Evolutionary conservation across 345 rosid genomes (phyloP).

Genomic region (Ceriops decandra): DNA sequence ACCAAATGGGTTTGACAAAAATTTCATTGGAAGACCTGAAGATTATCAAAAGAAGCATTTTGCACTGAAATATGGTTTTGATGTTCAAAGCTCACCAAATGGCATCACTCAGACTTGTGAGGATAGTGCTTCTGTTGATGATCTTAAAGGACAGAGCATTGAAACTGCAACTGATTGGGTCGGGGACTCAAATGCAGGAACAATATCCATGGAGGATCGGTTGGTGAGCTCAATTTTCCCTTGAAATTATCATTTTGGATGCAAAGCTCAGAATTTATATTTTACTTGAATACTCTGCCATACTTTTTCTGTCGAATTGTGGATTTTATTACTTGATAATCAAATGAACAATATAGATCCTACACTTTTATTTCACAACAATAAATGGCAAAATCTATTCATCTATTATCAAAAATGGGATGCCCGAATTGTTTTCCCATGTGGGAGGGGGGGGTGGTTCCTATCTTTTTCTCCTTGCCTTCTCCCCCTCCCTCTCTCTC

Average conservation of each 20-base stretch:
- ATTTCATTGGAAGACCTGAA: slow-evolving; percentile 38
- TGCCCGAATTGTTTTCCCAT: neutral
- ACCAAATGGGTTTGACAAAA: slow-evolving; percentile 33
- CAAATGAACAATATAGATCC: neutral
- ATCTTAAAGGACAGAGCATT: slow-evolving; percentile 30
- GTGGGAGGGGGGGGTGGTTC: neutral
- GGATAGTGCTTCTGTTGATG: slow-evolving; percentile 29
- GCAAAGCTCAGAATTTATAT: neutral
- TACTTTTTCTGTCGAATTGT: neutral
- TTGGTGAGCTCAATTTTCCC: slow-evolving; percentile 15
- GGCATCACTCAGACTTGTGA: slow-evolving; percentile 35
- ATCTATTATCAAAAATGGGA: neutral
- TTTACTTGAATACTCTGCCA: neutral
- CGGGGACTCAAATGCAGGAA: slow-evolving; percentile 15
- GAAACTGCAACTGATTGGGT: slow-evolving; percentile 23
- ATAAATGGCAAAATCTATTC: neutral
- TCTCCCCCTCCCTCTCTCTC: neutral
- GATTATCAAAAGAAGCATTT: slow-evolving; percentile 26
- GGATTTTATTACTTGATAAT: neutral
- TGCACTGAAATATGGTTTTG: slow-evolving; percentile 26
- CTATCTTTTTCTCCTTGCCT: neutral
- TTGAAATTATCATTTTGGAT: neutral
- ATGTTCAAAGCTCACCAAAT: slow-evolving; percentile 27
- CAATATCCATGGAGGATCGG: slow-evolving; percentile 18
- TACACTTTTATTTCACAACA: neutral